Conservation (phyloP, 176 grass and related monocot species). For the Aegilops bicornis region DNA sequence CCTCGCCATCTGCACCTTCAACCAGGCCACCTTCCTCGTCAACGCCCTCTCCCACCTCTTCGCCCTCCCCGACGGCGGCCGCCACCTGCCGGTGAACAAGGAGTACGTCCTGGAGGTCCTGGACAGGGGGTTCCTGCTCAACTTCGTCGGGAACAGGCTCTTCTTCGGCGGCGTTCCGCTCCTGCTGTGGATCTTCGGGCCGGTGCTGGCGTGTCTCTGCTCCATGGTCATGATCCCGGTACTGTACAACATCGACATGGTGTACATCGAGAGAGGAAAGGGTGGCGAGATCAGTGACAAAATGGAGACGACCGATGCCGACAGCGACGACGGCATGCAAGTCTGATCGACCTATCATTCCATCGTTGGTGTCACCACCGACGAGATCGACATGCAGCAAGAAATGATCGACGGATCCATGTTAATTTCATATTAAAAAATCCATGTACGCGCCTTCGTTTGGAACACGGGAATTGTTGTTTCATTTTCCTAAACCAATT, state of each 20-base stretch:
- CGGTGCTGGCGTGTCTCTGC: constrained; percentile 54
- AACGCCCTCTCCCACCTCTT: constrained; percentile 39
- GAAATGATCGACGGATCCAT: not conserved
- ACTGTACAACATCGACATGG: constrained; percentile 60
- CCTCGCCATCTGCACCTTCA: constrained; percentile 70
- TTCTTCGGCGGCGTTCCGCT: constrained; percentile 66
- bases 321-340: constrained; percentile 25
- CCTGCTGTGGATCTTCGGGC: constrained; percentile 80
- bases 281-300: not conserved
- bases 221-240: constrained; percentile 46
- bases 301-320: not conserved
- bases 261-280: constrained; percentile 12
- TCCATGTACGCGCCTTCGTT: not conserved
- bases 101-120: constrained; percentile 58
- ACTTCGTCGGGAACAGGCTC: constrained; percentile 62
- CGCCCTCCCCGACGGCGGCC: not conserved
- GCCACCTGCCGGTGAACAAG: constrained; percentile 14
- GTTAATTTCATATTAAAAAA: not conserved
- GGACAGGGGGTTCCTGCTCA: constrained; percentile 48
- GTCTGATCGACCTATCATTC: not conserved
- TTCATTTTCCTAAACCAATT: not conserved
- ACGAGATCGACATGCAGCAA: not conserved
- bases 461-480: not conserved
- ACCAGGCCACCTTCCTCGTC: constrained; percentile 71
- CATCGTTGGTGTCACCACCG: not conserved